Base-by-base conservation (phyloP, 2,329 filamentous ascomycete species). In the Plenodomus biglobosus region DNA sequence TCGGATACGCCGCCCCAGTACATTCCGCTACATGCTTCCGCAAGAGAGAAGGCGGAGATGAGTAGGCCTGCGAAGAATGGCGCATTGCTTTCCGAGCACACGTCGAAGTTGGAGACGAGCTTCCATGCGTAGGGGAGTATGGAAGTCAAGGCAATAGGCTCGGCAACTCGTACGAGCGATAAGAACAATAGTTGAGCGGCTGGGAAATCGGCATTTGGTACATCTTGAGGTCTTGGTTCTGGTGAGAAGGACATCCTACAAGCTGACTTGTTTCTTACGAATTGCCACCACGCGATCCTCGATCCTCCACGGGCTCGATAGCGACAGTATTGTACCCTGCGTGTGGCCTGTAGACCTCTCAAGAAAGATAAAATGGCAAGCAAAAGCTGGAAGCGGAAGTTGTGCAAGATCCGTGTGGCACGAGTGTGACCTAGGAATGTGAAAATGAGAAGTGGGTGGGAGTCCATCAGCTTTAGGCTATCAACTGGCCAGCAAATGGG, bases 141-240 rank as follows among this genome's bases (percentile, higher is more conserved):
- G 67, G 90, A 95, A 2, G 91, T 96, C 59, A 96, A 81, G 40
- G 92, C 92, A 64, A 96, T 92, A 17, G 92, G 92, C 74, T 96
- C 92, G 41, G 92, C 90, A 54, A 96, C 83, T 63, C 92, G 88
- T 64, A 95, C 91, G 75, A 96, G 90, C 65, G 91, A 92, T 95
- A 96, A 81, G 16, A 96, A 75, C 61, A 92, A 91, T 20, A 96
- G 84, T 71, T 96, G 92, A 19, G 84, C 75, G 7, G 87, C 84
- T 3, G 91, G 92, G 65, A 96, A 96, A 63, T 84, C 84, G 75
- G 90, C 81, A 58, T 57, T 38, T 75, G 90, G 81, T 61, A 84
- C 80, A 73, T 87, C 80, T 75, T 80, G 80, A 69, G 73, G 81
- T 81, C 71, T 71, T 74, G 32, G 8, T 38, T 64, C 65, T 78